Percentiles rank a stretch among this genome's conserved stretches.
Evolutionary conservation across 164 flowering plant species (phyloP).

Genomic region (Annona cherimola): DNA sequence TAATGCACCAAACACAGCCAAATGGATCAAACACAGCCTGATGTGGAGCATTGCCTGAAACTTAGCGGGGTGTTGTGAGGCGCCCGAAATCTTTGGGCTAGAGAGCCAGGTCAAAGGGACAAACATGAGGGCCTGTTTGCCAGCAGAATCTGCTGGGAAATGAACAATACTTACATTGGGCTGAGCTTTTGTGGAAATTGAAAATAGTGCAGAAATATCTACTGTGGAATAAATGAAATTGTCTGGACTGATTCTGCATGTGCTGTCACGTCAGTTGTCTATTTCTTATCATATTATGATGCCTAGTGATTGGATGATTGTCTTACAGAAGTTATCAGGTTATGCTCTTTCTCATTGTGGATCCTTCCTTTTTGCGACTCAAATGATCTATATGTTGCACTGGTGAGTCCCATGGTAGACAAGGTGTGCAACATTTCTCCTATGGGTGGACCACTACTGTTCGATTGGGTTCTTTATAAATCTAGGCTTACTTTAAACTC

Average conservation of each 20-base stretch:
- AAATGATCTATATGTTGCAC: neutral
- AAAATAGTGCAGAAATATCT: neutral
- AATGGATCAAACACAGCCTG: no score
- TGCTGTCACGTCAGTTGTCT: neutral
- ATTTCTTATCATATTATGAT: neutral
- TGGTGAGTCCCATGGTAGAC: neutral
- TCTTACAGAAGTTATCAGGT: neutral
- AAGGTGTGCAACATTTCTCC: neutral
- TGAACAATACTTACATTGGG: neutral
- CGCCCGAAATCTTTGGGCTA: no score
- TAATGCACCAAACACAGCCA: no score
- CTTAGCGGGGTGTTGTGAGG: no score
- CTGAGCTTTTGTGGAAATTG: neutral
- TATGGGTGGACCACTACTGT: neutral
- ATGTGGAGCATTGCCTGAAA: no score
- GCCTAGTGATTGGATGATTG: neutral
- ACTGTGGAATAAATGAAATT: neutral
- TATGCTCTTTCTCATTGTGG: neutral
- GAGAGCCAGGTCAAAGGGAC: no score
- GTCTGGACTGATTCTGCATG: neutral
- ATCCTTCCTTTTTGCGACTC: neutral
- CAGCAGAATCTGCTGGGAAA: no score
- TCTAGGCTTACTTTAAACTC: neutral
- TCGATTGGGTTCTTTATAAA: neutral
- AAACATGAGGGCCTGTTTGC: no score